Evolutionary conservation across 1,284 basidiomycete species (phyloP).

Genomic region (Heterobasidion parviporum): DNA sequence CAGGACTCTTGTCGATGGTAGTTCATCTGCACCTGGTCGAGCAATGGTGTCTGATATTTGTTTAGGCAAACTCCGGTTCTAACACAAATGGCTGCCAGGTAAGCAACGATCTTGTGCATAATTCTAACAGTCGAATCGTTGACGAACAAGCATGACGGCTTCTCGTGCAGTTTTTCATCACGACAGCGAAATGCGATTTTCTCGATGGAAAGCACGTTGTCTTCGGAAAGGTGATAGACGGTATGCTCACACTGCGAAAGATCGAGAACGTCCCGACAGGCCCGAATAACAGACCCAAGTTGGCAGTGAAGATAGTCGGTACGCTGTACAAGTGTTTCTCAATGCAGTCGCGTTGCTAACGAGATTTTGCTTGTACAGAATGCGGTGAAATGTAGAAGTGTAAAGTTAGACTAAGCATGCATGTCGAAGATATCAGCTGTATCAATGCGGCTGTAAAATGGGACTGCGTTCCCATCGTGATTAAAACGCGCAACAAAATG

Average conservation of each 20-base stretch:
- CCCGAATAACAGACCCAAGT: slow-evolving; percentile 76
- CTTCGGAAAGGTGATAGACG: slow-evolving; percentile 85
- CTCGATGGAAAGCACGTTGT: slow-evolving; percentile 93
- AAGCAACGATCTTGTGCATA: slow-evolving; percentile 10
- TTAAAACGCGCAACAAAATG: no score
- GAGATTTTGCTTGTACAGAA: neutral
- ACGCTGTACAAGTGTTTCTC: slow-evolving; percentile 13
- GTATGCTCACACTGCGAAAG: slow-evolving; percentile 86
- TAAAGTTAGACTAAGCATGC: neutral
- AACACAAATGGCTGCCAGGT: slow-evolving; percentile 92
- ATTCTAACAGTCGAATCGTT: neutral
- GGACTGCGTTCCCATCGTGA: no score
- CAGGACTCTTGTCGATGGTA: slow-evolving; percentile 84
- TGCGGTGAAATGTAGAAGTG: slow-evolving; percentile 2
- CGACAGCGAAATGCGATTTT: slow-evolving; percentile 89
- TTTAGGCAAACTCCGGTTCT: slow-evolving; percentile 84
- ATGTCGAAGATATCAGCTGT: no score
- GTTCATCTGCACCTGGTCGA: neutral
- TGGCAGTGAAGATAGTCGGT: slow-evolving; percentile 82
- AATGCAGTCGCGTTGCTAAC: neutral
- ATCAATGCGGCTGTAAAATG: no score
- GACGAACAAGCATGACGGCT: neutral
- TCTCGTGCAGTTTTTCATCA: slow-evolving; percentile 83
- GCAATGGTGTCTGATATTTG: neutral
- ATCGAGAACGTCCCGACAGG: slow-evolving; percentile 94